Evolutionary conservation across 2,329 filamentous ascomycete genomes (phyloP), one percentile per base, ranked within the genome.

Genomic region (Fusarium tjaetaba): DNA sequence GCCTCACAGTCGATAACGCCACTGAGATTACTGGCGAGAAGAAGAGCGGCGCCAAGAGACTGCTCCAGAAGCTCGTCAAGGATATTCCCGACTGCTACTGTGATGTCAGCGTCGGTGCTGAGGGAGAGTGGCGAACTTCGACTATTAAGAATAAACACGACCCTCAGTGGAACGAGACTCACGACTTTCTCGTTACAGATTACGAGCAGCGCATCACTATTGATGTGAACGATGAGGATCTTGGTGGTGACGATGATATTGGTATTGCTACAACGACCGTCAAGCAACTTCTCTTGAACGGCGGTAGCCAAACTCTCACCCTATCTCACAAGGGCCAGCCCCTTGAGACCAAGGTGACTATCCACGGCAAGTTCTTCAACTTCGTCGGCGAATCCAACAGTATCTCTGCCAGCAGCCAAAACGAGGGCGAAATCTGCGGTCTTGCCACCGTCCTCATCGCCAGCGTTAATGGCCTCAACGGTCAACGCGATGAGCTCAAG

Each of bases 151-250:
- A 78, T 65, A 77, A 64, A 1, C 76, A 78, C 26, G 63, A 78
- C 41, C 76, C 76, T 1, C 38, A 62, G 28, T 78, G 76, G 76
- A 73, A 78, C 43, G 76, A 78, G 60, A 78, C 76, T 36, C 76
- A 78, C 48, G 76, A 78, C 26, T 78, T 78, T 22, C 65, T 78
- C 14, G 76, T 78, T 26, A 78, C 76, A 2, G 76, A 78, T 24
- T 67, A 75, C 11, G 76, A 78, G 11, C 76, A 78, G 45, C 26
- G 49, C 11, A 78, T 78, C 11, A 75, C 67, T 1, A 53, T 78
- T 15, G 76, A 78, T n/a, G 34, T 78, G 8, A 39, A 68, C 2
- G 76, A 78, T 38, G 76, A 78, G 1, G 76, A 78, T 15, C 3
- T 78, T 6, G 76, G 74, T 1, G 60, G 72, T 24, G 76, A 78